Evolutionary conservation across 345 rosid species (phyloP), one percentile per base, ranked within the genome.

Genomic region (Ricinus communis): DNA sequence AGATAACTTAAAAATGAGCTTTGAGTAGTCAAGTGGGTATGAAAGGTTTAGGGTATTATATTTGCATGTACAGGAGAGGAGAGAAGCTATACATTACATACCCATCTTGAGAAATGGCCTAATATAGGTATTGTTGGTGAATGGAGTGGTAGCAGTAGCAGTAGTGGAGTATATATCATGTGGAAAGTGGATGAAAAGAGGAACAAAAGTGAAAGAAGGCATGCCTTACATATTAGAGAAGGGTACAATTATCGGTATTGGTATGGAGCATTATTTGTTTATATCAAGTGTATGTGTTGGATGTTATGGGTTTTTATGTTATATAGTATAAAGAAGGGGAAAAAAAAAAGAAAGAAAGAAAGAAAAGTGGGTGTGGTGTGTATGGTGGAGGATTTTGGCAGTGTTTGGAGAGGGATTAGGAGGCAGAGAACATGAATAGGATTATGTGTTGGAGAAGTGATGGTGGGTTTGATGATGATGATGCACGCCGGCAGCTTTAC

Each of bases 401-500:
- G 92, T 55, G 87, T 74, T 85, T 88, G 92, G 88, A 84, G 81
- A 84, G 86, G 81, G 81, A 71, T 81, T 82, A 81, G 93, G 90
- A 72, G 89, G 93, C 92, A 90, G 79, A 75, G 83, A 81, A 77
- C 82, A 84, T 76, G 89, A 62, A 62, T 49, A 57, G 68, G 51
- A 53, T 68, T n/a, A n/a, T 72, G 77, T 58, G 50, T 14, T 71
- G 71, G n/a, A 50, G 56, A 54, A 25, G 63, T 47, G 74, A 68
- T 77, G 82, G 77, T 74, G 90, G 84, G 87, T 83, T 84, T 82
- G 86, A 88, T 89, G 87, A 86, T 85, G 87, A 79, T 82, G 84
- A 77, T 82, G 96, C 98, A 93, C 93, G 97, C 98, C 93, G 91
- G 91, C 96, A 91, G 97, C 96, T 90, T 93, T 91, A 73, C 71